Base-by-base conservation (phyloP, 2,329 filamentous ascomycete genomes). In the Chaetomium olivaceum region DNA sequence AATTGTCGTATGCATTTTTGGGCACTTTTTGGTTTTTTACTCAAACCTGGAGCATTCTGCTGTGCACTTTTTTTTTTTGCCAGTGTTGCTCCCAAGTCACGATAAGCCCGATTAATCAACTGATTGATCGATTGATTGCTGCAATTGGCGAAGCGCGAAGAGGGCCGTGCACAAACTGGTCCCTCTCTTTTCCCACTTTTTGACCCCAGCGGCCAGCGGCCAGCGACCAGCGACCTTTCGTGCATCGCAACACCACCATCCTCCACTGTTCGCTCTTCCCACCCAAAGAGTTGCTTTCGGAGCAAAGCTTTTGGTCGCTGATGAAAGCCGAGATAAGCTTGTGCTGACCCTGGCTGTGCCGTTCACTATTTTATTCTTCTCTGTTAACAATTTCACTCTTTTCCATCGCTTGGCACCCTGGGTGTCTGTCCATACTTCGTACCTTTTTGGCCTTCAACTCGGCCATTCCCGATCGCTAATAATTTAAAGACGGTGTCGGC, bases 111-210 rank as follows among this genome's bases (percentile, higher is more conserved):
- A n/a, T 43, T 19, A n/a, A 43, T 43, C 39, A 5, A 43, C 39
- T n/a, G 16, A 19, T n/a, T 54, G 21, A 54, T 54, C 23, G 51
- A 54, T 54, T 54, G 51, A 54, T 54, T 54, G 51, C 54, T 55
- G 54, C 55, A 58, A 63, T 63, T 63, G 61, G 61, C 33, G 46
- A 54, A 54, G 56, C 48, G 23, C 54, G 55, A 58, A 48, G 25
- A 25, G 61, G 61, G 12, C 61, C 48, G 46, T 63, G 61, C 61
- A 33, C 61, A 31, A 36, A 4, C 61, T 27, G 14, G 52, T 29
- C 21, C 27, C 25, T 33, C 46, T 31, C 21, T 29, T 21, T 39
- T 33, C 39, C 29, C 33, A 33, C 29, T 54, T 63, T 63, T 58
- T 59, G 46, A 36, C 23, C 31, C 43, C 58, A 51, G 58, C 46